Evolutionary conservation across 495 filamentous ascomycete species (phyloP).

Genomic region (Lichina pygmaea): DNA sequence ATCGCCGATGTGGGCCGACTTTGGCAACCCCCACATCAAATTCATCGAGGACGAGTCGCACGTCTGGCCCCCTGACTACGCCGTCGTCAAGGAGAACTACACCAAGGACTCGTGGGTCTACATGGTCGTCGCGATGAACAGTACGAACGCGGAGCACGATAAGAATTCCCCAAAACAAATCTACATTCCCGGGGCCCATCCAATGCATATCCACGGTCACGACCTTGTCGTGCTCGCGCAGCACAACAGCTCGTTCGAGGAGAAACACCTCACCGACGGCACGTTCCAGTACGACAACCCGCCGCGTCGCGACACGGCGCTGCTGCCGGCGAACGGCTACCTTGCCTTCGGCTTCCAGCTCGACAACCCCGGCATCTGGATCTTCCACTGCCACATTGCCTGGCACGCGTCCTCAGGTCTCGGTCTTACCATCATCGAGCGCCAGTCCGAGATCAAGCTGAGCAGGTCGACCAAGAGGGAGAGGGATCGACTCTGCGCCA

Average conservation of each 20-base stretch:
- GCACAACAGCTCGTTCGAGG: conserved; percentile 8
- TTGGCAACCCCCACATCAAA: conserved; percentile 13
- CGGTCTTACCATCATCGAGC: conserved; percentile 1
- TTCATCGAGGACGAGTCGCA: conserved; percentile 10
- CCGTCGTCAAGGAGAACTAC: conserved; percentile 13
- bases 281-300: conserved; percentile 20
- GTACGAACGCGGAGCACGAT: no score
- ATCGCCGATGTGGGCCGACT: conserved; percentile 5
- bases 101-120: conserved; percentile 18
- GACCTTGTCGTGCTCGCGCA: conserved; percentile 29
- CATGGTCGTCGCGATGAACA: conserved; percentile 15
- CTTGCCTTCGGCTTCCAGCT: conserved; percentile 1
- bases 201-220: conserved; percentile 29
- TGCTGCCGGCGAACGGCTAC: conserved; percentile 16
- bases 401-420: conserved; percentile 2
- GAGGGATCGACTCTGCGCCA: conserved; percentile 2
- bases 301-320: conserved; percentile 30
- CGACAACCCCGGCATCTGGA: conserved; percentile 4
- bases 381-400: conserved; percentile 8
- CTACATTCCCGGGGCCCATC: conserved; percentile 9
- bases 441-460: conserved; percentile 3
- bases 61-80: conserved; percentile 9
- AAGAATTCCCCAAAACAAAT: no score
- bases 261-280: conserved; percentile 5
- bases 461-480: background rate